These are phyloP conservation scores for Hyaloscypha finlandica DNA, from an alignment of 495 filamentous ascomycete species.

Conservation along the genomic window DNA sequence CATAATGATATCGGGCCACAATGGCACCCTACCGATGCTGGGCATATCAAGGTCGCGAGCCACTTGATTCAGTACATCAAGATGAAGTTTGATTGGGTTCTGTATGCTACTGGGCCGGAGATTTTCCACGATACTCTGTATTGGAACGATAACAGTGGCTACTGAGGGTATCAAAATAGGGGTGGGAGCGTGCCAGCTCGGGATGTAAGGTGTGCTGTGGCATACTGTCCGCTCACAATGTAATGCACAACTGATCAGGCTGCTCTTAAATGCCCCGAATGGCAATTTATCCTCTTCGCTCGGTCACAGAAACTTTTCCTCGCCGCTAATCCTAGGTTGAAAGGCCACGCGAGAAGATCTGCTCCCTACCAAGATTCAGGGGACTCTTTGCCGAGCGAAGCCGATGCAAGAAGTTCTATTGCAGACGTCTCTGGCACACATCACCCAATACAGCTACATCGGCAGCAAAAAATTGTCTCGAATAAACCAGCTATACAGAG, in stretches of 20 bases:
- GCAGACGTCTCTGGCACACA: not conserved
- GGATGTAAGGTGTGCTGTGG: not conserved
- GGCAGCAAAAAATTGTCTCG: not conserved
- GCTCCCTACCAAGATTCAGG: not conserved
- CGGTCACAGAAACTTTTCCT: not conserved
- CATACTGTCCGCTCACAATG: not conserved
- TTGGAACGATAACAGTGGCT: conserved; percentile 51
- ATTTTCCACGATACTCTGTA: conserved; percentile 63
- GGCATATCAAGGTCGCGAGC: conserved; percentile 67
- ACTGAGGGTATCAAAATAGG: not conserved
- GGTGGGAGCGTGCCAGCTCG: not conserved
- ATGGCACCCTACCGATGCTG: conserved; percentile 67
- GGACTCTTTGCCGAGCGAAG: not conserved
- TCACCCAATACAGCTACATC: not conserved
- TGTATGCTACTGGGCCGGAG: conserved; percentile 62
- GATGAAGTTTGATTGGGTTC: conserved; percentile 59
- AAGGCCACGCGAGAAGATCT: not conserved
- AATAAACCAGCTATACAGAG: not conserved
- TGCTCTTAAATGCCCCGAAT: not conserved
- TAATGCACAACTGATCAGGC: not conserved
- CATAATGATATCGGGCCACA: conserved; percentile 68
- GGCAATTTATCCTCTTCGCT: not conserved
- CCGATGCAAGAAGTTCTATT: not conserved
- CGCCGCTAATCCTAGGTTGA: not conserved
- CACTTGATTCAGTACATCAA: conserved; percentile 51